phyloP scores from a whole-genome alignment of 1,284 basidiomycete species.

The Schizophyllum amplum region DNA sequence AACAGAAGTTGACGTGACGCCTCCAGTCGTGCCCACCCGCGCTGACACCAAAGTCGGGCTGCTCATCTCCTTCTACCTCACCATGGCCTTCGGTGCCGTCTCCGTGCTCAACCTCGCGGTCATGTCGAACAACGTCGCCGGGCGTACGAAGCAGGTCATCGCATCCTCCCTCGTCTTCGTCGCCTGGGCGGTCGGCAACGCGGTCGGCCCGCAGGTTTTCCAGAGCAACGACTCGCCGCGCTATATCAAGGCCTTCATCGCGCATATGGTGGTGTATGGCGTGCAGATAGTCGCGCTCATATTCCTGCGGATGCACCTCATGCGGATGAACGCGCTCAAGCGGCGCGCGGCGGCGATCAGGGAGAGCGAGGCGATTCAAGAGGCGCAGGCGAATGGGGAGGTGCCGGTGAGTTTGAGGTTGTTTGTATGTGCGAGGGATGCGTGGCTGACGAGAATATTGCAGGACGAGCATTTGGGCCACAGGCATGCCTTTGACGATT shows the following conservation, averaged over 20 bases:
- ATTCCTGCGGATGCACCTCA: constrained; percentile 33
- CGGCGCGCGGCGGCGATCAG: constrained; percentile 27
- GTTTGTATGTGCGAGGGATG: no score
- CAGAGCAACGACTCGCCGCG: constrained; percentile 36
- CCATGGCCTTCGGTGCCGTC: constrained; percentile 36
- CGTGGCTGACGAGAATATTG: no score
- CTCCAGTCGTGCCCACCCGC: constrained; percentile 23
- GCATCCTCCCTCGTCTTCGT: constrained; percentile 37
- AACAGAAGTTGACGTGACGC: neutral
- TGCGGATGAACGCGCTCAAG: constrained; percentile 38
- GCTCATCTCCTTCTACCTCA: constrained; percentile 43
- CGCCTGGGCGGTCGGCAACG: constrained; percentile 43
- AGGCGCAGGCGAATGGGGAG: constrained; percentile 20
- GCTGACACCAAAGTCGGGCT: constrained; percentile 37
- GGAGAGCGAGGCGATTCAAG: constrained; percentile 19
- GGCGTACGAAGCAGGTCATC: constrained; percentile 40
- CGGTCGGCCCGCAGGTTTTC: constrained; percentile 34
- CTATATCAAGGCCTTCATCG: constrained; percentile 41
- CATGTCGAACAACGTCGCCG: constrained; percentile 39
- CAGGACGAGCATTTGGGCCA: constrained; percentile 31
- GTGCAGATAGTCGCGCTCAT: constrained; percentile 36
- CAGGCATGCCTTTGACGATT: constrained; percentile 38
- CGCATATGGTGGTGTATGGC: constrained; percentile 41
- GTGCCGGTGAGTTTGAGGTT: constrained; percentile 13
- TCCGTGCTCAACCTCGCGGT: constrained; percentile 35